These are phyloP conservation scores for Otatea glauca DNA, from an alignment of 176 grass and related monocot genomes.

Conservation along the genomic window DNA sequence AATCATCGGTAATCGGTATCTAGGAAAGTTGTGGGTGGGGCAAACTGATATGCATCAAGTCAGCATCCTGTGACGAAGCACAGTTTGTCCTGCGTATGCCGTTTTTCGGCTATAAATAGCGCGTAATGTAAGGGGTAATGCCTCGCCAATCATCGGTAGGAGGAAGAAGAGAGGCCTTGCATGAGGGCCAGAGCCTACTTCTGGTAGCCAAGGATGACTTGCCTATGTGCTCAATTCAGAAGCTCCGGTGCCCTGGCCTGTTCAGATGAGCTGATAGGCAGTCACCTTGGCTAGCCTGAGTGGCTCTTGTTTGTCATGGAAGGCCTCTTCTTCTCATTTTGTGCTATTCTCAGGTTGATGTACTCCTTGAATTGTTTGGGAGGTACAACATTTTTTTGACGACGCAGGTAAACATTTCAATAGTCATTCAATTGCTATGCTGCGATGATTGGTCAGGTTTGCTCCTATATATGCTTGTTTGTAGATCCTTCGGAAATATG, in stretches of 20 bases:
- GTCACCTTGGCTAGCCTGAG: slow-evolving; percentile 69
- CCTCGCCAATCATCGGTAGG: background rate
- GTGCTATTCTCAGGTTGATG: background rate
- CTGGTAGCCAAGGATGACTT: slow-evolving; percentile 77
- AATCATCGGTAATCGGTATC: background rate
- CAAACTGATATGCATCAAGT: background rate
- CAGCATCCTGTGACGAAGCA: background rate
- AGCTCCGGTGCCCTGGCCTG: background rate
- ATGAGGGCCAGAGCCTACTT: slow-evolving; percentile 50
- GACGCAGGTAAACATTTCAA: background rate
- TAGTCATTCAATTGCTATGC: background rate
- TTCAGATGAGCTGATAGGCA: slow-evolving; percentile 50
- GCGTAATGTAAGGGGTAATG: background rate
- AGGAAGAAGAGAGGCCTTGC: slow-evolving; percentile 41
- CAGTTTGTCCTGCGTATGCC: background rate
- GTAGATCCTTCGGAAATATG: background rate
- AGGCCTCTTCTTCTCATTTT: slow-evolving; percentile 53
- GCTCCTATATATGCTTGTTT: background rate
- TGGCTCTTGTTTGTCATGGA: slow-evolving; percentile 57
- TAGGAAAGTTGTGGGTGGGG: slow-evolving; percentile 18
- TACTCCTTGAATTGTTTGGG: background rate
- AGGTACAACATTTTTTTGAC: background rate
- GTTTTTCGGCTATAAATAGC: slow-evolving; percentile 45
- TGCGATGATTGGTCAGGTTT: background rate
- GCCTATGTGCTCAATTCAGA: slow-evolving; percentile 49